Conservation (phyloP, 148 eudicot species). For the Cornus suecica region DNA sequence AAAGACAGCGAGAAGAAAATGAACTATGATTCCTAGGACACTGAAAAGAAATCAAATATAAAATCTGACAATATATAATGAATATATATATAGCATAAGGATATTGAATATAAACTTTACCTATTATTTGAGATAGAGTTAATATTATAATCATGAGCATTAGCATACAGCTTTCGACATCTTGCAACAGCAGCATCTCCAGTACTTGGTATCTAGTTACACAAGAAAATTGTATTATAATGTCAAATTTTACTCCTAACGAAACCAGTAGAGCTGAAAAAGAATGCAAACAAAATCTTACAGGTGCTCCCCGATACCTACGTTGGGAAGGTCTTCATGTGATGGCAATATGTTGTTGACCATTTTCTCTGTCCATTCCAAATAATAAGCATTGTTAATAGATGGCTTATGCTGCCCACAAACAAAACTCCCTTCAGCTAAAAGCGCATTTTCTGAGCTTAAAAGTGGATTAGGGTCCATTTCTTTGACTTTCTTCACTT, state of each 20-base stretch:
- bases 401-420: constrained; percentile 28
- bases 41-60: neutral
- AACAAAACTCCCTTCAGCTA: constrained; percentile 35
- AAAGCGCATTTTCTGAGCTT: constrained; percentile 36
- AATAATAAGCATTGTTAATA: constrained; percentile 24
- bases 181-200: constrained; percentile 37
- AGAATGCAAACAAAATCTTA: neutral
- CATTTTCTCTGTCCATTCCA: constrained; percentile 38
- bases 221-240: constrained; percentile 10
- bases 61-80: neutral
- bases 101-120: constrained; percentile 18
- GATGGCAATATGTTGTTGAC: constrained; percentile 11
- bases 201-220: constrained; percentile 30
- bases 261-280: constrained; percentile 10
- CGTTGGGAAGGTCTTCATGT: constrained; percentile 24
- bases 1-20: neutral
- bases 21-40: neutral
- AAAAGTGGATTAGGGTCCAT: constrained; percentile 24
- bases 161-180: constrained; percentile 50
- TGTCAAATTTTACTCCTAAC: neutral
- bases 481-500: constrained; percentile 41
- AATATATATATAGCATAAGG: constrained; percentile 7
- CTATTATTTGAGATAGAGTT: constrained; percentile 56
- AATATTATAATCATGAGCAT: constrained; percentile 56
- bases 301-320: constrained; percentile 17